These are phyloP conservation scores for Pseudomassariella vexata DNA, from an alignment of 2,329 filamentous ascomycete genomes.

Conservation along the genomic window DNA sequence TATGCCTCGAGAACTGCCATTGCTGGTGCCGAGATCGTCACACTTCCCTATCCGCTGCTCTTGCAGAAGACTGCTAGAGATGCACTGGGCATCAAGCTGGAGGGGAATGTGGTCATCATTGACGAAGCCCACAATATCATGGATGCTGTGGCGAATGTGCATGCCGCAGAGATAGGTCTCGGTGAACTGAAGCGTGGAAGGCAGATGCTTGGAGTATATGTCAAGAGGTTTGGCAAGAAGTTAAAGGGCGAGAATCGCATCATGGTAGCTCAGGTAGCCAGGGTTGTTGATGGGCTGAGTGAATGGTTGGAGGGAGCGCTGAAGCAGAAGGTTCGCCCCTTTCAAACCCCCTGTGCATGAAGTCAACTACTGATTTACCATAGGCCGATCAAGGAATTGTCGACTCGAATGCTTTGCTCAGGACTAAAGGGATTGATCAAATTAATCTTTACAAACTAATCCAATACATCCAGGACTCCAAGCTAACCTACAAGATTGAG, in stretches of 20 bases:
- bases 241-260: conserved; percentile 87
- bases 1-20: conserved; percentile 87
- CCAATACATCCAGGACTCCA: conserved; percentile 84
- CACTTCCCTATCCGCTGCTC: conserved; percentile 84
- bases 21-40: conserved; percentile 82
- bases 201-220: conserved; percentile 72
- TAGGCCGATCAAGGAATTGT: conserved; percentile 59
- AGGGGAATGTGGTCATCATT: conserved; percentile 86
- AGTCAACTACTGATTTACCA: not conserved
- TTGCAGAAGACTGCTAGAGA: conserved; percentile 84
- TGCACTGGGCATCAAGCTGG: conserved; percentile 78
- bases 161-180: conserved; percentile 72
- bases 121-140: conserved; percentile 98
- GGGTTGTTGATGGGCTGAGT: conserved; percentile 73
- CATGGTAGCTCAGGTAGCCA: conserved; percentile 81
- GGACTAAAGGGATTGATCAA: conserved; percentile 84
- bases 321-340: conserved; percentile 34
- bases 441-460: conserved; percentile 90
- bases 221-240: conserved; percentile 81
- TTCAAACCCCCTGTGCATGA: too few relatives aligned
- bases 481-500: conserved; percentile 90
- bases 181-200: conserved; percentile 67
- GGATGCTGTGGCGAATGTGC: conserved; percentile 84
- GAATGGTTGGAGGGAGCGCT: conserved; percentile 58
- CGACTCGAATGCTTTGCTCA: conserved; percentile 65